Conservation (phyloP, 805 yeast genomes). For the Cyberlindnera americana region DNA sequence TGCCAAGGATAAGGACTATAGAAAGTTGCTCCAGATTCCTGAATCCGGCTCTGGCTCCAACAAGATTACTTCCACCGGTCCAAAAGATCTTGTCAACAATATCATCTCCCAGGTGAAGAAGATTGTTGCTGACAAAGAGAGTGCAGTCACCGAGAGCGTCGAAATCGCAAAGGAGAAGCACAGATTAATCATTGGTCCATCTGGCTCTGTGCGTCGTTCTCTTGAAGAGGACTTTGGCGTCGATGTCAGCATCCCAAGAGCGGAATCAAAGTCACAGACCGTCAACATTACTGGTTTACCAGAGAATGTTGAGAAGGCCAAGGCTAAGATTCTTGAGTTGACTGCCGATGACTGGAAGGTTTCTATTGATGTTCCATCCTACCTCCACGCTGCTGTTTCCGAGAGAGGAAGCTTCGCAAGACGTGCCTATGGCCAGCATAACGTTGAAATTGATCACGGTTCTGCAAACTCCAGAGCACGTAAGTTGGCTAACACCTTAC, state of each 20-base stretch:
- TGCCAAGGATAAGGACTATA: slow-evolving; percentile 44
- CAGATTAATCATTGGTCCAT: slow-evolving; percentile 74
- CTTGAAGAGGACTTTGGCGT: slow-evolving; percentile 70
- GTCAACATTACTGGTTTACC: slow-evolving; percentile 64
- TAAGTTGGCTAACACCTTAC: slow-evolving; percentile 42
- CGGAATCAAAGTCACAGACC: slow-evolving; percentile 42
- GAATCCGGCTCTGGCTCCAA: slow-evolving; percentile 54
- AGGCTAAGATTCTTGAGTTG: slow-evolving; percentile 54
- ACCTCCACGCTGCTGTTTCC: slow-evolving; percentile 55
- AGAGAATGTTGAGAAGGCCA: slow-evolving; percentile 60
- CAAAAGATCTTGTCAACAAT: slow-evolving; percentile 65
- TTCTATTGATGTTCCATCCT: slow-evolving; percentile 54
- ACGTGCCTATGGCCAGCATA: slow-evolving; percentile 47
- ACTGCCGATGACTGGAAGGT: slow-evolving; percentile 55
- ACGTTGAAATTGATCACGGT: slow-evolving; percentile 60
- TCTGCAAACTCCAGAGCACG: slow-evolving; percentile 45
- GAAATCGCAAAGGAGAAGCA: slow-evolving; percentile 72
- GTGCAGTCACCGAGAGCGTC: slow-evolving; percentile 46
- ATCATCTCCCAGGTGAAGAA: slow-evolving; percentile 59
- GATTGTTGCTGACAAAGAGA: slow-evolving; percentile 63
- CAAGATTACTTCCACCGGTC: slow-evolving; percentile 67
- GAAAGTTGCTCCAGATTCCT: slow-evolving; percentile 67
- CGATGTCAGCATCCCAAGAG: slow-evolving; percentile 62
- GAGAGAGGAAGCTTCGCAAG: slow-evolving; percentile 65
- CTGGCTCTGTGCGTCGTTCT: slow-evolving; percentile 69